These are phyloP conservation scores for Pseudozyma thailandica DNA, from an alignment of 1,284 basidiomycete genomes.

Conservation along the genomic window DNA sequence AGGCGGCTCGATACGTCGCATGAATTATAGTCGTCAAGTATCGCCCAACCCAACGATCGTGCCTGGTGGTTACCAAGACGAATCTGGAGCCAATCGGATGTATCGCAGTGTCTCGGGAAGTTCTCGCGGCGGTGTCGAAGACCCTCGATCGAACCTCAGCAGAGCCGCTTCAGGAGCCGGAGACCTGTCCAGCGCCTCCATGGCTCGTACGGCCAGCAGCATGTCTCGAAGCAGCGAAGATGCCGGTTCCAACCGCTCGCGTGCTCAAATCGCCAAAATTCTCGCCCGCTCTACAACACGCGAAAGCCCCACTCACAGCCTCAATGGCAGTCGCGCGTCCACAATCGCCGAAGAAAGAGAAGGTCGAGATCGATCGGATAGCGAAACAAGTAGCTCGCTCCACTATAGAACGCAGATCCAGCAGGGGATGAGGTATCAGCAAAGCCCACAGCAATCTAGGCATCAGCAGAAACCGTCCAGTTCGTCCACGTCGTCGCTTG, in stretches of 20 bases:
- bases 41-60: conserved; percentile 44
- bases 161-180: neutral
- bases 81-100: neutral
- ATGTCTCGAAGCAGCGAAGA: conserved; percentile 27
- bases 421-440: too few species aligned
- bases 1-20: conserved; percentile 13
- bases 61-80: conserved; percentile 5
- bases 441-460: neutral
- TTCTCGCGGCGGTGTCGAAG: conserved; percentile 1
- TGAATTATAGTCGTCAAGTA: conserved; percentile 18
- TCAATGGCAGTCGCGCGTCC: too few species aligned
- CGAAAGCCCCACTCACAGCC: conserved; percentile 16
- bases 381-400: too few species aligned
- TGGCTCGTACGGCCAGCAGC: conserved; percentile 24
- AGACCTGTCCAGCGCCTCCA: conserved; percentile 2
- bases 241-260: conserved; percentile 17
- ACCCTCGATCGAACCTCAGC: neutral
- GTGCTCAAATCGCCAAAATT: conserved; percentile 58
- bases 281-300: conserved; percentile 45
- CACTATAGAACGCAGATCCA: too few species aligned
- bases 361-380: conserved; percentile 19
- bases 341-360: conserved; percentile 12
- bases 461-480: conserved; percentile 23
- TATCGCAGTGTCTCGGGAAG: conserved; percentile 1
- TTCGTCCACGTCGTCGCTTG: conserved; percentile 21